Conservation (phyloP, 306 rosid genomes). For the Macrotyloma uniflorum region DNA sequence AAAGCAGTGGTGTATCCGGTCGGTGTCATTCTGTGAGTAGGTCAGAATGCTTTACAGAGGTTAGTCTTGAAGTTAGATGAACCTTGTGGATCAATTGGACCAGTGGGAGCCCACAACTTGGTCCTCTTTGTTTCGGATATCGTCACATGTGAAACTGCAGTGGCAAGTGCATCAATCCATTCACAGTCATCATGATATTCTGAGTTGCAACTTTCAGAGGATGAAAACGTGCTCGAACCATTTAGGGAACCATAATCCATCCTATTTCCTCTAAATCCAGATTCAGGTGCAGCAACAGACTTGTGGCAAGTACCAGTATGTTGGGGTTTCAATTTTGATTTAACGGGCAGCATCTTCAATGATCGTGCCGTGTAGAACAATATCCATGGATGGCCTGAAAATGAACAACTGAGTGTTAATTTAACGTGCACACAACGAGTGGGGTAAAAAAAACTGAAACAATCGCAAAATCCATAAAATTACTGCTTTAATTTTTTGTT, state of each 20-base stretch:
- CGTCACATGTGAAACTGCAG: constrained; percentile 25
- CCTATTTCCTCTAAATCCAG: constrained; percentile 22
- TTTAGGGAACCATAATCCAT: neutral
- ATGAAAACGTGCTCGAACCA: neutral
- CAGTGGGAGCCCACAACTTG: constrained; percentile 9
- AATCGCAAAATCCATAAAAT: neutral
- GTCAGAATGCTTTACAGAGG: constrained; percentile 84
- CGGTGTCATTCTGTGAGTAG: constrained; percentile 43
- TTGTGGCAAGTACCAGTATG: constrained; percentile 42
- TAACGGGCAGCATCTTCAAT: constrained; percentile 51
- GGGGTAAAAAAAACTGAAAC: neutral
- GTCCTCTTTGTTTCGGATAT: constrained; percentile 24
- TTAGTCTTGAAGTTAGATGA: constrained; percentile 74
- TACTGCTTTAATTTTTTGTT: neutral
- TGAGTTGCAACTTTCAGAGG: constrained; percentile 18
- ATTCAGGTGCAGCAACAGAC: constrained; percentile 40
- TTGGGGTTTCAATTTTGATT: constrained; percentile 49
- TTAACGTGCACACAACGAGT: neutral
- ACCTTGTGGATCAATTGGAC: constrained; percentile 27
- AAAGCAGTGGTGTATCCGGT: constrained; percentile 28
- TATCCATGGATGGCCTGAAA: constrained; percentile 84
- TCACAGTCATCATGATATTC: neutral
- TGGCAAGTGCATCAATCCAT: constrained; percentile 30
- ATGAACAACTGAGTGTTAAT: neutral
- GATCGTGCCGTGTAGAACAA: constrained; percentile 67